Conservation (phyloP, 202 grass and related monocot genomes). For the Carex arenaria region DNA sequence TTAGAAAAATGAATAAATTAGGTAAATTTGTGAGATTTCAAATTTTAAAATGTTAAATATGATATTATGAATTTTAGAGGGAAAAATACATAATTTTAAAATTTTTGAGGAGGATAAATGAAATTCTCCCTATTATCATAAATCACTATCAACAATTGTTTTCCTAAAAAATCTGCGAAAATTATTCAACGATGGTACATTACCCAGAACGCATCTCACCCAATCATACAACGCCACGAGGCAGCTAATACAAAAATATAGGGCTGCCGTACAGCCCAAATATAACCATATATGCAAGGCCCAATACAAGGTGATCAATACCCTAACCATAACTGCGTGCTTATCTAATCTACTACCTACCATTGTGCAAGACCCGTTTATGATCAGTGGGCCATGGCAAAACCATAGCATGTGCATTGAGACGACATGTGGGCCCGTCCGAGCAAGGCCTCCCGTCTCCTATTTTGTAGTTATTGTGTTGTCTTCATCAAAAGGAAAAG, state of each 20-base stretch:
- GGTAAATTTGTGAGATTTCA: too few relatives aligned
- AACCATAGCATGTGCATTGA: neutral
- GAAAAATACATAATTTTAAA: too few relatives aligned
- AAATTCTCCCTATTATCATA: too few relatives aligned
- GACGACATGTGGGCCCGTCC: neutral
- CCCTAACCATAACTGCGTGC: neutral
- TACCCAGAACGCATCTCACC: neutral
- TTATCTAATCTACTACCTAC: neutral
- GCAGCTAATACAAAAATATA: neutral
- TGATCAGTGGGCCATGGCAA: neutral
- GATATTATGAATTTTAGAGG: too few relatives aligned
- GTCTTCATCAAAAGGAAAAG: neutral
- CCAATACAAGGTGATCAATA: neutral
- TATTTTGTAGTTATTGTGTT: conserved; percentile 6
- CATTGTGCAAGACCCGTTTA: neutral
- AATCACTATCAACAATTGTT: neutral
- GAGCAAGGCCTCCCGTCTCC: neutral
- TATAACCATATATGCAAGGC: neutral
- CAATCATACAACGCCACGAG: neutral
- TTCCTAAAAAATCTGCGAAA: neutral
- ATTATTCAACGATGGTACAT: neutral
- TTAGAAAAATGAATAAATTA: too few relatives aligned
- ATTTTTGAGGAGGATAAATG: too few relatives aligned
- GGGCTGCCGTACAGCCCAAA: neutral
- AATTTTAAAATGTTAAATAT: too few relatives aligned